phyloP scores from a whole-genome alignment of 2,329 filamentous ascomycete species.

The Ascochyta pisi region DNA sequence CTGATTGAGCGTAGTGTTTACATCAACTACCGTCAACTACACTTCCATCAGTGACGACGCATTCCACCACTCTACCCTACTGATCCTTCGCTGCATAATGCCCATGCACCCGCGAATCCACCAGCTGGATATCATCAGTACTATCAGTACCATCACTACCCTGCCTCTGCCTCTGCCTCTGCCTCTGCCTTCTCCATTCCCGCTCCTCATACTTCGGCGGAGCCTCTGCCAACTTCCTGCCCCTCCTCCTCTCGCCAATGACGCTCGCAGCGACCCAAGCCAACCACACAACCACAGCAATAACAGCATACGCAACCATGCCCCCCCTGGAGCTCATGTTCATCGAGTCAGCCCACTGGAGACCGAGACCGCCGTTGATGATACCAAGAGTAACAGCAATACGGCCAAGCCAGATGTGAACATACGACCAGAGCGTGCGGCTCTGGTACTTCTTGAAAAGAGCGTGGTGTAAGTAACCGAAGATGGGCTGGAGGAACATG shows the following conservation, averaged over 20 bases:
- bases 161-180: background rate
- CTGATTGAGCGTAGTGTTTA: background rate
- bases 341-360: slow-evolving; percentile 55
- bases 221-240: background rate
- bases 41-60: no score
- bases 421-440: slow-evolving; percentile 56
- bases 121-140: slow-evolving; percentile 7
- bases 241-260: slow-evolving; percentile 38
- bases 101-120: slow-evolving; percentile 12
- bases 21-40: no score
- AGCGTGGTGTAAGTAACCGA: slow-evolving; percentile 60
- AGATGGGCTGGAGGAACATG: slow-evolving; percentile 62
- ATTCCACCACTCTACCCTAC: no score
- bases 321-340: slow-evolving; percentile 37
- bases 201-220: slow-evolving; percentile 26
- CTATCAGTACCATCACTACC: background rate
- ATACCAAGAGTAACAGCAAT: slow-evolving; percentile 59
- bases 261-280: slow-evolving; percentile 39
- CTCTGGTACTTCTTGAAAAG: slow-evolving; percentile 56
- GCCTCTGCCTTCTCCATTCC: background rate
- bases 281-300: slow-evolving; percentile 57
- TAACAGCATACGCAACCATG: slow-evolving; percentile 58
- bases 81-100: slow-evolving; percentile 35
- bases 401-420: slow-evolving; percentile 64
- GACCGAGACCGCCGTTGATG: slow-evolving; percentile 64